Base-by-base conservation (phyloP, 225 moss, liverwort and hornwort genomes). In the Climacium dendroides region DNA sequence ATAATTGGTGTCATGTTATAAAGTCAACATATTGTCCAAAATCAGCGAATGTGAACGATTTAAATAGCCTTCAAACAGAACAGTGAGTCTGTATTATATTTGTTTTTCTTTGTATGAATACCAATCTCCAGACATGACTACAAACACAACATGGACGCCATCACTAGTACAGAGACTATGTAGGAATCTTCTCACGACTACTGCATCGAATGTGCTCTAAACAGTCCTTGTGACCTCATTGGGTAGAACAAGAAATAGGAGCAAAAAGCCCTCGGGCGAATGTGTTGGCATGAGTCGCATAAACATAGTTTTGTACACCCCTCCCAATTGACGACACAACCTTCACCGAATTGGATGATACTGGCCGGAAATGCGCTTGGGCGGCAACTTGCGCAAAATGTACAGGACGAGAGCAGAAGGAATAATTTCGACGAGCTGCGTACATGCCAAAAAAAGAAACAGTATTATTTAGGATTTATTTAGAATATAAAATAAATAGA, bases 341-440 rank as follows among this genome's bases (percentile, higher is more conserved):
- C n/a, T 61, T 94, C 81, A 99, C 65, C 96, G 94, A 85, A 99
- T 99, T 53, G 95, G 94, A 94, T 97, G 98, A 91, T 99, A 99
- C 85, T 94, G 94, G 83, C 90, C 92, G 28, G 88, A 88, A 53
- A 91, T 64, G 74, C 94, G 95, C 91, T 95, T 96, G 66, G 98
- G 98, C 70, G 98, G 98, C 91, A 99, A 82, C 89, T 99, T 97
- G 89, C 98, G 93, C 89, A 99, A 92, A 85, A 99, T 99, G 82
- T 92, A 99, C 58, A 99, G 91, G 74, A 99, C 98, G 81, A 99
- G 97, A 37, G 96, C 97, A 75, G 96, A 99, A 55, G 98, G 98
- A 81, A 99, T 92, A 34, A 99, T 99, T 90, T 99, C 98, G 43
- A 97, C 96, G 89, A 95, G 79, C 98, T 99, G 97, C 92, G 85